Evolutionary conservation across 805 yeast species (phyloP).

Genomic region (Starmerella stellata): DNA sequence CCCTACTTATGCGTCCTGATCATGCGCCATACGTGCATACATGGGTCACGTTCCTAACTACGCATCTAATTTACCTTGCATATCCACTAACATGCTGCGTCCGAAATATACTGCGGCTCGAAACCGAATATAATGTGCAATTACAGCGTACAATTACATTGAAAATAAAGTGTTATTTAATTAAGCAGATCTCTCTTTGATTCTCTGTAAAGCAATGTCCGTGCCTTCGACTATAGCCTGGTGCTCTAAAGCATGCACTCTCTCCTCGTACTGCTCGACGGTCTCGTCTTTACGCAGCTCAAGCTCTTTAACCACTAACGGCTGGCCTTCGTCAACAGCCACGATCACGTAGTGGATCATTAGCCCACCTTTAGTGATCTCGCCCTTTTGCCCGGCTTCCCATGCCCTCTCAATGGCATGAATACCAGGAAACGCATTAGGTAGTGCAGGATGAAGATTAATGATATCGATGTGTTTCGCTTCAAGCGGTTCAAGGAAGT

Average conservation of each 20-base stretch:
- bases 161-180: no score
- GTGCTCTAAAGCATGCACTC: slow-evolving; percentile 77
- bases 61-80: no score
- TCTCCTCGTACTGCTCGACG: slow-evolving; percentile 57
- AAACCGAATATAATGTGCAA: no score
- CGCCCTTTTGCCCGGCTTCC: slow-evolving; percentile 82
- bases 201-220: slow-evolving; percentile 32
- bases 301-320: slow-evolving; percentile 64
- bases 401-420: slow-evolving; percentile 94
- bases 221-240: slow-evolving; percentile 88
- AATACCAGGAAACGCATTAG: slow-evolving; percentile 93
- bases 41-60: no score
- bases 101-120: no score
- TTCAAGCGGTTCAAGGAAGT: slow-evolving; percentile 49
- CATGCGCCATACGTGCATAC: no score
- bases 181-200: no score
- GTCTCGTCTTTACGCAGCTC: slow-evolving; percentile 54
- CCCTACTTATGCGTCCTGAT: no score
- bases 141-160: no score
- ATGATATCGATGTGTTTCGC: slow-evolving; percentile 55
- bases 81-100: no score
- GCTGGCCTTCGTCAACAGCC: slow-evolving; percentile 87
- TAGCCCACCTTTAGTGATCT: slow-evolving; percentile 62
- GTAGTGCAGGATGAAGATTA: slow-evolving; percentile 91
- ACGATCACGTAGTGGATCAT: slow-evolving; percentile 96